Evolutionary conservation across 306 rosid species (phyloP).

Genomic region (Trichosanthes truncata): DNA sequence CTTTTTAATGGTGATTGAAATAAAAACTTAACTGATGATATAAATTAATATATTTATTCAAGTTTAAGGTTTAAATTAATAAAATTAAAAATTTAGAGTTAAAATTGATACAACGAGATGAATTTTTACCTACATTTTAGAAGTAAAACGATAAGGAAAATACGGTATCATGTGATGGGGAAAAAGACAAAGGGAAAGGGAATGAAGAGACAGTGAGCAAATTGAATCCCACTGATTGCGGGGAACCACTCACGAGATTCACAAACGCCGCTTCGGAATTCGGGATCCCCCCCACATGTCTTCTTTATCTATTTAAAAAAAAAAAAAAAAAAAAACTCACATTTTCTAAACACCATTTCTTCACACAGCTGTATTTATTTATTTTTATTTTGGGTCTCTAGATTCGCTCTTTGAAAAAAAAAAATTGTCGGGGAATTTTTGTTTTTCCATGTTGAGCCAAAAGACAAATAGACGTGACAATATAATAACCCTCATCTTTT

Average conservation of each 20-base stretch:
- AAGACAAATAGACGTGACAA: neutral
- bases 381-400: neutral
- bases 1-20: too few relatives aligned
- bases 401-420: neutral
- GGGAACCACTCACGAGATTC: slow-evolving; percentile 5
- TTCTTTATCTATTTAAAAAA: neutral
- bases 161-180: too few relatives aligned
- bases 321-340: too few relatives aligned
- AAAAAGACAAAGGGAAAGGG: neutral
- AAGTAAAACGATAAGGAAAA: too few relatives aligned
- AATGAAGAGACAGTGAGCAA: neutral
- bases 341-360: neutral
- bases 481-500: too few relatives aligned
- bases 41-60: too few relatives aligned
- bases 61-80: too few relatives aligned
- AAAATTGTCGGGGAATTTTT: neutral
- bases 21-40: too few relatives aligned
- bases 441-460: neutral
- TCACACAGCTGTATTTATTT: neutral
- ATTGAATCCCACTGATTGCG: slow-evolving; percentile 2
- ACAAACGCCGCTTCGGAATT: neutral
- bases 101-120: too few relatives aligned
- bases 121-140: too few relatives aligned
- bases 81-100: too few relatives aligned
- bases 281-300: neutral